Base-by-base conservation (phyloP, 2,329 filamentous ascomycete genomes). In the Hortaea werneckii region DNA sequence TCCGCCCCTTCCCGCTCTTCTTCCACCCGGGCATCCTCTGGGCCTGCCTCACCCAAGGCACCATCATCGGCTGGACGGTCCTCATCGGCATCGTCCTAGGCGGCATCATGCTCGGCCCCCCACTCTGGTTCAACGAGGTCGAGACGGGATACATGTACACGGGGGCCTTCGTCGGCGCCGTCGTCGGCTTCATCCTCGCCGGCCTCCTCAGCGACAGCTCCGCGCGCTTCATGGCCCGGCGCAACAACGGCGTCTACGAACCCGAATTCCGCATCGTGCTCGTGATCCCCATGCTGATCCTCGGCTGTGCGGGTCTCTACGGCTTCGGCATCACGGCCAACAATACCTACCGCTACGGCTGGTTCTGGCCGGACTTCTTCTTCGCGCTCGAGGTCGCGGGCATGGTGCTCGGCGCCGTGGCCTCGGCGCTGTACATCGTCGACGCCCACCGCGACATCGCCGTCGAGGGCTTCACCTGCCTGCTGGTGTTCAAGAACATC, bases 61-160 rank as follows among this genome's bases (percentile, higher is more conserved):
- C 85, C 4, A 79, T 95, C 60, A 95, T 95, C 58, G 90, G 89
- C 53, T 96, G 90, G 89, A 94, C 89, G 1, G 86, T 95, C 11
- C 87, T 95, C 60, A 90, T 94, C 53, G 85, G 86, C 46, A 83
- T 92, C 50, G 80, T 92, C 54, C 70, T 94, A 40, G 84, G 82
- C n/a, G 79, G 82, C 48, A 82, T 94, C 54, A 90, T 92, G 68
- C 75, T 94, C 40, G 82, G 83, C 1, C 82, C 83, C 1, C 86
- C 87, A 1, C 77, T 89, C 37, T 92, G 80, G 71, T 95, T 89
- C 77, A 73, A 79, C 56, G 82, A 92, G 66, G 79, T 86, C 43
- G 69, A 85, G 58, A 87, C 85, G 1, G 89, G 89, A n/a, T 88
- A 90, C 63, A 78, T 87, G 46, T 94, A 95, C 67, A 82, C 83